Percentiles rank a stretch among this genome's conserved stretches.
Evolutionary conservation across 129 eudicot genomes (phyloP).

Genomic region (Silybum marianum): DNA sequence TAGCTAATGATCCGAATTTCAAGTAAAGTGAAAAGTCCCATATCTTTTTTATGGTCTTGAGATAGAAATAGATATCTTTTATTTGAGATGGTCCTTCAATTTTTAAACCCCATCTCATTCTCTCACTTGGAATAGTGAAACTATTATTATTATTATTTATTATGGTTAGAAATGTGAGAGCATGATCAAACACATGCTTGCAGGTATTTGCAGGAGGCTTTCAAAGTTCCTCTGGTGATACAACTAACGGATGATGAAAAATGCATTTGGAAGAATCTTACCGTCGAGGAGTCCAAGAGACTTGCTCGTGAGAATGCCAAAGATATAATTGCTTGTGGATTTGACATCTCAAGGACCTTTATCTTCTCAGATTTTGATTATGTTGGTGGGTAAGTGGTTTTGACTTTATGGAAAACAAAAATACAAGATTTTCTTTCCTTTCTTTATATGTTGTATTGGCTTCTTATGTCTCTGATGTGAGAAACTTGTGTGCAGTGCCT

Average conservation of each 20-base stretch:
- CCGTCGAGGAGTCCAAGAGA: slow-evolving; percentile 88
- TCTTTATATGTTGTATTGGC: neutral
- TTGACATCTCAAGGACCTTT: slow-evolving; percentile 86
- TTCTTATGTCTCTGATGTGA: neutral
- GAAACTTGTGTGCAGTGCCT: slow-evolving; percentile 67
- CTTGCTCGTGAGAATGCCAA: slow-evolving; percentile 97
- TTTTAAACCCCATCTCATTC: too few relatives aligned
- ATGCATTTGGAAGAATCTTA: slow-evolving; percentile 85
- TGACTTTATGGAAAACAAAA: too few relatives aligned
- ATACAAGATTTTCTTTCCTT: neutral
- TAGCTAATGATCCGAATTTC: too few relatives aligned
- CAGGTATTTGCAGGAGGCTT: slow-evolving; percentile 96
- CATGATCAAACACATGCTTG: too few relatives aligned
- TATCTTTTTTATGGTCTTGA: too few relatives aligned
- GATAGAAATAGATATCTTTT: too few relatives aligned
- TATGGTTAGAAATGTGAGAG: too few relatives aligned
- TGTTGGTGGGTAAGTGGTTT: slow-evolving; percentile 90
- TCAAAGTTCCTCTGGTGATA: slow-evolving; percentile 92
- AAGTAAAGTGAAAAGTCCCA: too few relatives aligned
- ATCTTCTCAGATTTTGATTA: slow-evolving; percentile 86
- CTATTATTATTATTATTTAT: too few relatives aligned
- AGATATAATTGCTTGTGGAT: slow-evolving; percentile 96
- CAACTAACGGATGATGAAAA: slow-evolving; percentile 95
- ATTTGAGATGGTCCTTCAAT: too few relatives aligned
- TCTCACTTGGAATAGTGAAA: too few relatives aligned